Conservation (phyloP, 73 alveolate species). For the Paramecium primaurelia region DNA sequence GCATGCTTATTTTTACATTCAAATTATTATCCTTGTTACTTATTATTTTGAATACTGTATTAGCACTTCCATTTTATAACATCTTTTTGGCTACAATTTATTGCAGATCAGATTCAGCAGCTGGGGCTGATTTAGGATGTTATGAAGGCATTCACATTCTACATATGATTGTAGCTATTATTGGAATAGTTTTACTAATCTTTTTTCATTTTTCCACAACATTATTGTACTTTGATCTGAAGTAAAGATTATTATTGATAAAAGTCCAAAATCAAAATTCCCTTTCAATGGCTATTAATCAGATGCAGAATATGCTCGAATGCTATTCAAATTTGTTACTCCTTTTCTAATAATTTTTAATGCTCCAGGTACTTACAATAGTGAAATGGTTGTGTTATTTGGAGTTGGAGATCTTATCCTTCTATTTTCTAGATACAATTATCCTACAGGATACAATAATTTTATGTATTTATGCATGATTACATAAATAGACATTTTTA, state of each 20-base stretch:
- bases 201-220: constrained; percentile 15
- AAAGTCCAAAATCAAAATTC: constrained; percentile 32
- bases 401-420: neutral
- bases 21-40: neutral
- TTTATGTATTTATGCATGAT: neutral
- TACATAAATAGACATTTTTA: neutral
- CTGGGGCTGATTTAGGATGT: neutral
- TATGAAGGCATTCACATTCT: constrained; percentile 34
- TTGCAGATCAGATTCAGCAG: constrained; percentile 41
- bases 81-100: neutral
- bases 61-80: constrained; percentile 23
- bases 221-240: constrained; percentile 9
- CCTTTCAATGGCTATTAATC: constrained; percentile 44
- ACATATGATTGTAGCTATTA: neutral
- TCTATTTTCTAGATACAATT: neutral
- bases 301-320: constrained; percentile 36
- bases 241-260: neutral
- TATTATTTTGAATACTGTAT: constrained; percentile 4
- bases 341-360: constrained; percentile 26
- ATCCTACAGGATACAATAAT: constrained; percentile 8
- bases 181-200: neutral
- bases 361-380: constrained; percentile 29
- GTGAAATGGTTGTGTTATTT: constrained; percentile 36
- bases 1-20: neutral
- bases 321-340: neutral